A percentile compares a stretch with the other conserved stretches of the same genome.
These are phyloP conservation scores for Verbascum thapsus DNA, from an alignment of 257 asterid genomes.

Conservation along the genomic window DNA sequence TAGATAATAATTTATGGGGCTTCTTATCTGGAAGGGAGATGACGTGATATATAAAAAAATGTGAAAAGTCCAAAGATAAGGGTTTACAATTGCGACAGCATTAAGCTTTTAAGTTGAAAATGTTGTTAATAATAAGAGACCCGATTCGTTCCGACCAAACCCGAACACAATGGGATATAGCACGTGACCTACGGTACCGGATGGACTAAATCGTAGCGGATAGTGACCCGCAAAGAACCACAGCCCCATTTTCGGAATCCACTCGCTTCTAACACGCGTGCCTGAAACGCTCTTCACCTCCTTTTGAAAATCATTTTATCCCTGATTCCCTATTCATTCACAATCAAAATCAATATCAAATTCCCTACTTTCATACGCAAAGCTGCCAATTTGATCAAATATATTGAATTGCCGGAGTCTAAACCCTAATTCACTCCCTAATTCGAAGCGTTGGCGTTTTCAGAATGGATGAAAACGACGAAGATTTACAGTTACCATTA, in stretches of 20 bases:
- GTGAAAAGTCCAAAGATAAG: too few species aligned
- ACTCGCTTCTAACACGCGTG: slow-evolving; percentile 38
- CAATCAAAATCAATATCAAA: too few species aligned
- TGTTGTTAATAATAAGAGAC: too few species aligned
- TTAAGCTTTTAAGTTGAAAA: too few species aligned
- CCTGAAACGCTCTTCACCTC: slow-evolving; percentile 32
- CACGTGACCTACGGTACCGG: not conserved
- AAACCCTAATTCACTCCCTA: slow-evolving; percentile 20
- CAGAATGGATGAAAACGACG: slow-evolving; percentile 50
- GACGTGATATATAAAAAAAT: too few species aligned
- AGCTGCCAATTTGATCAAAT: not conserved
- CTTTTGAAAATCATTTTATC: too few species aligned
- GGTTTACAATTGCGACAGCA: too few species aligned
- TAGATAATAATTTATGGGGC: too few species aligned
- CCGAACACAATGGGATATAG: too few species aligned
- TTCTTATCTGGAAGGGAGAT: too few species aligned
- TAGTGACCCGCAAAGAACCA: slow-evolving; percentile 24
- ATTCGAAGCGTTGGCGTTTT: slow-evolving; percentile 22
- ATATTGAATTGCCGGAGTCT: slow-evolving; percentile 6
- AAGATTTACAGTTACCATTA: slow-evolving; percentile 51
- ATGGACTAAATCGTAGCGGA: not conserved
- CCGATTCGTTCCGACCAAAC: too few species aligned
- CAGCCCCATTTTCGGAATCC: slow-evolving; percentile 29
- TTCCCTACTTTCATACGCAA: slow-evolving; percentile 23
- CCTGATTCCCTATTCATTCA: not conserved